Conservation (phyloP, 2,329 filamentous ascomycete genomes). For the Rhexocercosporidium sp. region DNA sequence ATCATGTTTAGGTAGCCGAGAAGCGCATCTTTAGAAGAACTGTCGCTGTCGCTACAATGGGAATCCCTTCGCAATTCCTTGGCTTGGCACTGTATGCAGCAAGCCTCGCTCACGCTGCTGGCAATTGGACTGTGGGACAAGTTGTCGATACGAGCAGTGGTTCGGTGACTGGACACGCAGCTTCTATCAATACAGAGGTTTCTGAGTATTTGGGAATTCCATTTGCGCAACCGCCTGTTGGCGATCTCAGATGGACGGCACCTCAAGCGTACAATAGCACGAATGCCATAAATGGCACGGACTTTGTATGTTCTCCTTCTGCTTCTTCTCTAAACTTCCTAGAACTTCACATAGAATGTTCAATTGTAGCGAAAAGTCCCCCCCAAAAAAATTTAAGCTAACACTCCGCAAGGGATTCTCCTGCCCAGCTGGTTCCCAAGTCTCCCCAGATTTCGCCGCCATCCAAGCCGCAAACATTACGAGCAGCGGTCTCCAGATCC, state of each 20-base stretch:
- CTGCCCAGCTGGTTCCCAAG: constrained; percentile 14
- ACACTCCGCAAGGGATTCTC: constrained; percentile 12
- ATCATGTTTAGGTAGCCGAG: not conserved
- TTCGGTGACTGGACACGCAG: constrained; percentile 13
- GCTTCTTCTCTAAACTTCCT: too few species aligned
- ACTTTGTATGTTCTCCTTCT: constrained; percentile 8
- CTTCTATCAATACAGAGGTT: not conserved
- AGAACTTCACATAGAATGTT: too few species aligned
- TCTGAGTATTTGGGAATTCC: constrained; percentile 20
- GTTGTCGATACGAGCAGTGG: constrained; percentile 34
- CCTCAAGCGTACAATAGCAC: constrained; percentile 15
- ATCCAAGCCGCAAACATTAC: constrained; percentile 10
- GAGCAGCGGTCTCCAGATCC: constrained; percentile 11
- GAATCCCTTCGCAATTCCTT: not conserved
- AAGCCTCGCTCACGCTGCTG: not conserved
- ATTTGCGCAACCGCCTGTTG: constrained; percentile 13
- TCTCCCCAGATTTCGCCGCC: not conserved
- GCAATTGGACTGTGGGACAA: constrained; percentile 38
- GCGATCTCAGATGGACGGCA: constrained; percentile 11
- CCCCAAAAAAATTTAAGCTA: too few species aligned
- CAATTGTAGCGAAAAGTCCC: too few species aligned
- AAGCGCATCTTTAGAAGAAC: too few species aligned
- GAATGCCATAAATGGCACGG: constrained; percentile 17
- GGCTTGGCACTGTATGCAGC: not conserved
- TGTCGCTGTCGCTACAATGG: not conserved